These are phyloP conservation scores for Fusarium nisikadoi DNA, from an alignment of 2,329 filamentous ascomycete genomes.

Conservation along the genomic window DNA sequence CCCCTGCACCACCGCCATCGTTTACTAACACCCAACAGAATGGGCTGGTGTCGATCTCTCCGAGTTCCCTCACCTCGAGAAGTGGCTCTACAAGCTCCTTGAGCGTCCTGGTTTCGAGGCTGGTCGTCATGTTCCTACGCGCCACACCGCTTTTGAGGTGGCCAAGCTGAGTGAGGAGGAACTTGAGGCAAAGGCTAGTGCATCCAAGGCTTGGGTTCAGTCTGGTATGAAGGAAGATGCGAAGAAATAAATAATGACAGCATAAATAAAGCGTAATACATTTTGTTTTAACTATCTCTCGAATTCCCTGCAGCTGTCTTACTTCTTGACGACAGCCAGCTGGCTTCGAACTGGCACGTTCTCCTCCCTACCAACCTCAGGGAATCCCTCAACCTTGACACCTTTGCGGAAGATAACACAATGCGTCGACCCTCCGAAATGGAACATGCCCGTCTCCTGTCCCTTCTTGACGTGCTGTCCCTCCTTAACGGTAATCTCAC, in stretches of 20 bases:
- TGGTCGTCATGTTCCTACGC: slow-evolving; percentile 77
- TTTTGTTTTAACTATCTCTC: background rate
- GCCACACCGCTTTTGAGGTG: slow-evolving; percentile 68
- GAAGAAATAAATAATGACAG: slow-evolving; percentile 52
- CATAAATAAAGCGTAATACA: slow-evolving; percentile 4
- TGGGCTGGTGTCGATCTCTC: slow-evolving; percentile 67
- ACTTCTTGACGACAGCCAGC: slow-evolving; percentile 48
- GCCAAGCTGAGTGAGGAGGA: slow-evolving; percentile 59
- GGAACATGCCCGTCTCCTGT: slow-evolving; percentile 80
- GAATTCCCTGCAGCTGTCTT: background rate
- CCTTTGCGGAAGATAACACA: slow-evolving; percentile 73
- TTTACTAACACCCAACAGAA: slow-evolving; percentile 35
- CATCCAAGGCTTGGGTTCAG: slow-evolving; percentile 72
- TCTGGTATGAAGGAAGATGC: slow-evolving; percentile 75
- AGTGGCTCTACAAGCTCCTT: slow-evolving; percentile 79
- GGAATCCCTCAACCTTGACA: slow-evolving; percentile 59
- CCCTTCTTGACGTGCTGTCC: slow-evolving; percentile 76
- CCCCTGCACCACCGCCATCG: rapidly evolving
- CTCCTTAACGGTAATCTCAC: slow-evolving; percentile 74
- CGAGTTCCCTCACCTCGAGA: slow-evolving; percentile 79
- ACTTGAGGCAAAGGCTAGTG: slow-evolving; percentile 66
- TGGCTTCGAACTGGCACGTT: slow-evolving; percentile 55
- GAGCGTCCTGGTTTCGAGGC: slow-evolving; percentile 78
- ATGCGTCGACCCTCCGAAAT: slow-evolving; percentile 79
- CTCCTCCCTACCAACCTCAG: slow-evolving; percentile 47